These are phyloP conservation scores for Rhizomucor miehei DNA, from an alignment of 371 early-diverging fungal genomes.

Conservation along the genomic window DNA sequence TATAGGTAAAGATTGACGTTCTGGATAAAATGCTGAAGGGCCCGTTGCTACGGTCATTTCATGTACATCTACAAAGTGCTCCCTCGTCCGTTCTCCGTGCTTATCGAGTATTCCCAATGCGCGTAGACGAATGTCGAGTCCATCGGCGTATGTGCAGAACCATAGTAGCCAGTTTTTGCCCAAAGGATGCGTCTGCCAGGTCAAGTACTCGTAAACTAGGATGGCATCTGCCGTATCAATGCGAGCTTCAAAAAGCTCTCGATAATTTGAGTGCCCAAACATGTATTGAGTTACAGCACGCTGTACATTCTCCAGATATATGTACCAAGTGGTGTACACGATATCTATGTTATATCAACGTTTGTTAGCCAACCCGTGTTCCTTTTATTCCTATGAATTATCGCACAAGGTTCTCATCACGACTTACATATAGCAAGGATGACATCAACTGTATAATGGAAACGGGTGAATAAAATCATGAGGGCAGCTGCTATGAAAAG, in stretches of 20 bases:
- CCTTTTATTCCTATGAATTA: neutral
- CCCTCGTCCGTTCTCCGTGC: conserved; percentile 11
- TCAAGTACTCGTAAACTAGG: conserved; percentile 23
- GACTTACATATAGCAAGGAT: conserved; percentile 62
- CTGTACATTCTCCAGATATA: conserved; percentile 28
- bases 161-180: conserved; percentile 26
- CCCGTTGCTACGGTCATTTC: conserved; percentile 6
- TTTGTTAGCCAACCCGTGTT: too few relatives aligned
- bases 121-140: conserved; percentile 36
- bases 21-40: too few relatives aligned
- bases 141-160: conserved; percentile 34
- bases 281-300: conserved; percentile 27
- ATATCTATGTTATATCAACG: conserved; percentile 22
- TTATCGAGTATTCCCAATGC: conserved; percentile 29
- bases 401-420: too few relatives aligned
- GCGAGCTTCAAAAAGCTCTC: conserved; percentile 25
- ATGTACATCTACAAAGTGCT: conserved; percentile 8
- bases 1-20: conserved; percentile 10
- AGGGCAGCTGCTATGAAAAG: conserved; percentile 51
- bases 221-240: conserved; percentile 15
- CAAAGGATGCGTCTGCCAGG: conserved; percentile 32
- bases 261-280: conserved; percentile 26
- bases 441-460: conserved; percentile 74
- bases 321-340: conserved; percentile 32
- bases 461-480: conserved; percentile 60